A percentile compares a stretch with the other conserved stretches of the same genome.
Evolutionary conservation across 768 basidiomycete species (phyloP).

Genomic region (Cyathus striatus): DNA sequence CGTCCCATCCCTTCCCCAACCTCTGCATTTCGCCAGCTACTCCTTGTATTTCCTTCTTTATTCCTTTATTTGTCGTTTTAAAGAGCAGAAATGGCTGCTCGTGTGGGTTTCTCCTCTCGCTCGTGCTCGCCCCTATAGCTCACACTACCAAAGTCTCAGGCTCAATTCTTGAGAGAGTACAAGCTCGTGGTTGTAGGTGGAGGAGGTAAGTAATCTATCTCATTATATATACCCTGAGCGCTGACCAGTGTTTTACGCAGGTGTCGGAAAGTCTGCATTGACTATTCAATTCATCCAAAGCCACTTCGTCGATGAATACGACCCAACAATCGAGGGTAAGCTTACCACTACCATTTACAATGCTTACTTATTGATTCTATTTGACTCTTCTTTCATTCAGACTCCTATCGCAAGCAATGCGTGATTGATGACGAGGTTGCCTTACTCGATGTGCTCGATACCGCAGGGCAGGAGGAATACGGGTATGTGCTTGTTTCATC

Average conservation of each 20-base stretch:
- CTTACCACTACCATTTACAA: neutral
- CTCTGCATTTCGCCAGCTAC: conserved; percentile 6
- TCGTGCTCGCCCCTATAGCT: conserved; percentile 4
- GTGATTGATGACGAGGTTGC: conserved; percentile 99
- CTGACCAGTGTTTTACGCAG: conserved; percentile 8
- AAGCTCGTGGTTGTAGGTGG: conserved; percentile 98
- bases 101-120: conserved; percentile 19
- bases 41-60: conserved; percentile 3
- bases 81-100: conserved; percentile 27
- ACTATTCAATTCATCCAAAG: conserved; percentile 99
- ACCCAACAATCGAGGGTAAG: conserved; percentile 42
- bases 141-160: conserved; percentile 35
- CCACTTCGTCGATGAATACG: conserved; percentile 89
- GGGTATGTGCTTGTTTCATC: conserved; percentile 51
- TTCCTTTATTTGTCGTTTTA: conserved; percentile 9
- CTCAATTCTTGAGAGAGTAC: conserved; percentile 92
- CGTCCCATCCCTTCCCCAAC: neutral
- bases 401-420: conserved; percentile 96
- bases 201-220: conserved; percentile 54
- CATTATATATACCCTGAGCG: neutral
- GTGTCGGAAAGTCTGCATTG: conserved; percentile 74
- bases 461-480: conserved; percentile 98
- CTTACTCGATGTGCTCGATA: conserved; percentile 92
- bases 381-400: conserved; percentile 27
- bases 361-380: too few relatives aligned